phyloP scores from a whole-genome alignment of 148 eudicot species.

The Spergularia marina region DNA sequence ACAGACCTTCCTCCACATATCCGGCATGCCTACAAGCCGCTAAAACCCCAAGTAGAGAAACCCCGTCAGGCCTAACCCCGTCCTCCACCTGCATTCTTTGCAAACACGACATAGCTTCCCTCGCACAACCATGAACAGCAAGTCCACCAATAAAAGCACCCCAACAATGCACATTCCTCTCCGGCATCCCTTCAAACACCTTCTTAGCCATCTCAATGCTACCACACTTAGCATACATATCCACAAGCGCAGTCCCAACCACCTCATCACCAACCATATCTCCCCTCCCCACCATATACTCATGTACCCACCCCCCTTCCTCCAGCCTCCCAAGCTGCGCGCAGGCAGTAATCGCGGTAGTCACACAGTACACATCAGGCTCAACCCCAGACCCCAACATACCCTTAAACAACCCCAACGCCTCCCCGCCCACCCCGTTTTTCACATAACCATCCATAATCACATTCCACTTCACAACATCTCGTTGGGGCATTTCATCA shows the following conservation, averaged over 20 bases:
- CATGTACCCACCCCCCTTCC: conserved; percentile 24
- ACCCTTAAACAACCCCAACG: conserved; percentile 24
- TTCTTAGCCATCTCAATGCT: conserved; percentile 25
- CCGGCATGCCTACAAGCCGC: conserved; percentile 32
- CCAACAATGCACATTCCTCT: conserved; percentile 24
- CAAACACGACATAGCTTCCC: conserved; percentile 21
- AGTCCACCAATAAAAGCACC: conserved; percentile 27
- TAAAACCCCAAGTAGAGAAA: conserved; percentile 25
- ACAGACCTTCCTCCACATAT: conserved; percentile 26
- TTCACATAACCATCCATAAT: conserved; percentile 20
- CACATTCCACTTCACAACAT: conserved; percentile 24
- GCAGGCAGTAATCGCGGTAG: conserved; percentile 26
- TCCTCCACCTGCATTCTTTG: conserved; percentile 26
- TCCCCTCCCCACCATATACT: conserved; percentile 13
- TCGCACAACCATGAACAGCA: conserved; percentile 19
- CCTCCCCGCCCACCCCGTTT: conserved; percentile 18
- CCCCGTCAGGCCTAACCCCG: conserved; percentile 26
- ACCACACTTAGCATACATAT: conserved; percentile 35
- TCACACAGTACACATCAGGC: conserved; percentile 27
- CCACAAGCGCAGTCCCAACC: conserved; percentile 28
- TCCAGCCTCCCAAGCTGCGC: conserved; percentile 15
- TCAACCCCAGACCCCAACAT: conserved; percentile 16
- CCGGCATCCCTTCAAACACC: conserved; percentile 23
- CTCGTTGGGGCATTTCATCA: conserved; percentile 19
- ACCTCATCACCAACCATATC: conserved; percentile 16